A percentile compares a stretch with the other conserved stretches of the same genome.
phyloP scores from a whole-genome alignment of 176 grass and related monocot species.

The Panicum miliaceum region DNA sequence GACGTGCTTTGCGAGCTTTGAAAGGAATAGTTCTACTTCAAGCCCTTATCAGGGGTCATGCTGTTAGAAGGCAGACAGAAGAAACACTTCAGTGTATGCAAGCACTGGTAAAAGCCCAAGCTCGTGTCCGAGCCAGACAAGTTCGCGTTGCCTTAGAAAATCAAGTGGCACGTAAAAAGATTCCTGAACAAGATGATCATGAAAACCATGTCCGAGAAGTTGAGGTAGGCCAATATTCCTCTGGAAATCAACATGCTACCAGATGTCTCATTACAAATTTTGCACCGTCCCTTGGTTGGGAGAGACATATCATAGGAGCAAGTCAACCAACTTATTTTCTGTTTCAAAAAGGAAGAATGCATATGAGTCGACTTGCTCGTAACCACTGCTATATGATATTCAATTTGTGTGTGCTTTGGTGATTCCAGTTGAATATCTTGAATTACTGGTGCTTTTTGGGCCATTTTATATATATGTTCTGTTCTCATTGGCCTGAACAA shows the following conservation, averaged over 20 bases:
- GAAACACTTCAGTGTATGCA: slow-evolving; percentile 96
- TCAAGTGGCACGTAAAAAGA: slow-evolving; percentile 58
- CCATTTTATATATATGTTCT: slow-evolving; percentile 7
- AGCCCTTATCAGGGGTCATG: slow-evolving; percentile 89
- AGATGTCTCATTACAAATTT: slow-evolving; percentile 13
- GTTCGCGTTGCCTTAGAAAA: slow-evolving; percentile 82
- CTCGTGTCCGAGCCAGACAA: slow-evolving; percentile 82
- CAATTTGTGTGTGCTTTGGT: not conserved
- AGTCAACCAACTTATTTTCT: not conserved
- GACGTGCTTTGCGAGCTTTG: slow-evolving; percentile 83
- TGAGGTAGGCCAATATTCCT: slow-evolving; percentile 63
- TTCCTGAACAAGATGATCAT: slow-evolving; percentile 63
- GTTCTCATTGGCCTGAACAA: slow-evolving; percentile 7
- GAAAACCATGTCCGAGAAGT: slow-evolving; percentile 63
- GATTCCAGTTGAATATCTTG: slow-evolving; percentile 23
- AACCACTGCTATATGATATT: slow-evolving; percentile 4
- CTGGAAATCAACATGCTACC: slow-evolving; percentile 12
- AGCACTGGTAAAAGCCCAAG: slow-evolving; percentile 79
- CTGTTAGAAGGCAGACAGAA: slow-evolving; percentile 88
- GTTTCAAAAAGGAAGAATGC: not conserved
- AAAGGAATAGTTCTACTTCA: slow-evolving; percentile 94
- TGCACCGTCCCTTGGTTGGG: not conserved
- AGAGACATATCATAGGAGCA: not conserved
- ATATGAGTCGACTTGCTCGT: slow-evolving; percentile 15
- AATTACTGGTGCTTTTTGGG: not conserved